Conservation (phyloP, 495 filamentous ascomycete species). For the Talaromyces adpressus region DNA sequence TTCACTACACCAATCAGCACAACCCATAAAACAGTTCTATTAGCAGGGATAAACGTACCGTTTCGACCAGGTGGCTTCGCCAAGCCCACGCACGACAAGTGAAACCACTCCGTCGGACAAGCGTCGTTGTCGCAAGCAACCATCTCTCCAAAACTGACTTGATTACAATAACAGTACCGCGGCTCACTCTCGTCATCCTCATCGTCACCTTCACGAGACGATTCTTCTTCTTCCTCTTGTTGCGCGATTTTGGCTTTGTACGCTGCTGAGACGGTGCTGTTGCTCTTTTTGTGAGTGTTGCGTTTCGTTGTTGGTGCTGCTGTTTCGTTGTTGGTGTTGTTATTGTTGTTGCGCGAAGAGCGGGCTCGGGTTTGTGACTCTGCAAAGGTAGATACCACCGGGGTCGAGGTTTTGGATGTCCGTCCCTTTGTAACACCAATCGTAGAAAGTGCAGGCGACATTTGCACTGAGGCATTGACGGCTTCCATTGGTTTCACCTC, state of each 20-base stretch:
- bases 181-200: conserved; percentile 78
- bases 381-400: conserved; percentile 35
- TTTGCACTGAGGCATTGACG: not conserved
- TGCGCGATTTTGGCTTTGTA: conserved; percentile 19
- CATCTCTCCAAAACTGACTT: conserved; percentile 94
- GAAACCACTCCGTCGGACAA: conserved; percentile 93
- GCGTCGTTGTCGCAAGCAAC: conserved; percentile 89
- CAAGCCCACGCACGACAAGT: conserved; percentile 84
- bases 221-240: conserved; percentile 43
- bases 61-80: conserved; percentile 77
- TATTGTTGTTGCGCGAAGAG: conserved; percentile 10
- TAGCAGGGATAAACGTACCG: conserved; percentile 45
- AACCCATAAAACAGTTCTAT: not conserved
- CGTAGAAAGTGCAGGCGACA: not conserved
- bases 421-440: conserved; percentile 22
- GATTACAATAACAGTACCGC: conserved; percentile 88
- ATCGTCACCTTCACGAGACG: conserved; percentile 52
- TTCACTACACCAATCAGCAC: conserved; percentile 52
- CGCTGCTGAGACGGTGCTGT: conserved; percentile 22
- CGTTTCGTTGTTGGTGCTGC: conserved; percentile 40
- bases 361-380: conserved; percentile 31
- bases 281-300: conserved; percentile 57
- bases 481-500: not conserved
- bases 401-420: conserved; percentile 55
- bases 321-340: not conserved